Evolutionary conservation across 495 filamentous ascomycete genomes (phyloP).

Genomic region (Podospora pseudoanserina): DNA sequence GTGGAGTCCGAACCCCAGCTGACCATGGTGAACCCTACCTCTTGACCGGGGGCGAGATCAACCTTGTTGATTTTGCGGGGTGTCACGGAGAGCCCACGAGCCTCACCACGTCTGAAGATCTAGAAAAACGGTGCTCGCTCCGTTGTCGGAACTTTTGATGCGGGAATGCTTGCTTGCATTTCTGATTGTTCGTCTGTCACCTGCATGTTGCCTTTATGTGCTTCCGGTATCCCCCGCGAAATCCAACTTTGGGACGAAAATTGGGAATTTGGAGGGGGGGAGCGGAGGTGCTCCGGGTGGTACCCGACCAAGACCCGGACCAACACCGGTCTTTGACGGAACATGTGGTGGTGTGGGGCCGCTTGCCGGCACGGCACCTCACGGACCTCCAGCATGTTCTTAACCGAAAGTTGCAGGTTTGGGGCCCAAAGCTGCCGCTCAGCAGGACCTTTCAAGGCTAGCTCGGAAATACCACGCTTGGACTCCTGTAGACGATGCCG

Average conservation of each 20-base stretch:
- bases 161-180: not conserved
- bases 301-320: not conserved
- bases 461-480: not conserved
- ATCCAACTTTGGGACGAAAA: slow-evolving; percentile 18
- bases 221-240: slow-evolving; percentile 13
- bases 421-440: not conserved
- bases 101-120: not conserved
- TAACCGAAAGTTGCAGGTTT: slow-evolving; percentile 9
- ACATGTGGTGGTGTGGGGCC: slow-evolving; percentile 14
- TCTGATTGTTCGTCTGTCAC: not conserved
- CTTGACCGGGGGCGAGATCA: not conserved
- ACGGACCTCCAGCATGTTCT: not conserved
- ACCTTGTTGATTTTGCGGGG: slow-evolving; percentile 5
- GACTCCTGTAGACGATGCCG: slow-evolving; percentile 8
- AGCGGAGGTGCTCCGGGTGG: not conserved
- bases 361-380: slow-evolving; percentile 2
- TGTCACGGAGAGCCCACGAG: not conserved
- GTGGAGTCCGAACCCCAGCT: slow-evolving; percentile 3
- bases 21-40: not conserved
- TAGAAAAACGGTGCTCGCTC: not conserved
- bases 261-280: not conserved
- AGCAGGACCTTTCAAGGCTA: not conserved
- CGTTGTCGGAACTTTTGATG: slow-evolving; percentile 6
- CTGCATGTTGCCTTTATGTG: slow-evolving; percentile 4
- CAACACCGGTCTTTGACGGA: slow-evolving; percentile 3